A percentile compares a stretch with the other conserved stretches of the same genome.
These are phyloP conservation scores for Evernia prunastri DNA, from an alignment of 495 filamentous ascomycete species.

Conservation along the genomic window DNA sequence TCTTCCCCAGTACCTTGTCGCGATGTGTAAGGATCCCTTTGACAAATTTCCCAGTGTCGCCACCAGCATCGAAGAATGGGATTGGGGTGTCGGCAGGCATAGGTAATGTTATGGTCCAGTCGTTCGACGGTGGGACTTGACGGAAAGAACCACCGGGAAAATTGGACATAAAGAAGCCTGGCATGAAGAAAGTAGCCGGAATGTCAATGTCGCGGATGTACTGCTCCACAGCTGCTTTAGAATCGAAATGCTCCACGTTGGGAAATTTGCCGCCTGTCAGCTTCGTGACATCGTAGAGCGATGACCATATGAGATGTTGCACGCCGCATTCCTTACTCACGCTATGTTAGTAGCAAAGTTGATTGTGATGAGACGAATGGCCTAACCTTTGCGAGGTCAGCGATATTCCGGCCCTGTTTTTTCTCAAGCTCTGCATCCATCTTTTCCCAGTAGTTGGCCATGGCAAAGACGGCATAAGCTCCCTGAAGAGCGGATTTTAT, in stretches of 20 bases:
- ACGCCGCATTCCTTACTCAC: constrained; percentile 34
- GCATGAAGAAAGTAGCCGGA: constrained; percentile 48
- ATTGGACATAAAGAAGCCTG: constrained; percentile 57
- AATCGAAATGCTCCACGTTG: constrained; percentile 57
- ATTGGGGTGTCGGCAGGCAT: constrained; percentile 36
- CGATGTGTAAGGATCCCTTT: constrained; percentile 37
- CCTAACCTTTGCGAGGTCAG: constrained; percentile 44
- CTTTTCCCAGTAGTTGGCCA: constrained; percentile 43
- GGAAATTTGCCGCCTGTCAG: constrained; percentile 40
- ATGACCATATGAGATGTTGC: constrained; percentile 48
- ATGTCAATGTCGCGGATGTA: constrained; percentile 47
- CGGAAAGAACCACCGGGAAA: constrained; percentile 27
- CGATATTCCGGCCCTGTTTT: constrained; percentile 51
- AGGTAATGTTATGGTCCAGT: constrained; percentile 41
- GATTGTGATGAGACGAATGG: background rate
- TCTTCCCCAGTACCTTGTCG: constrained; percentile 23
- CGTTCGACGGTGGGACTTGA: constrained; percentile 27
- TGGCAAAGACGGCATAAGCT: constrained; percentile 45
- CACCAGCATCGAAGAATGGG: constrained; percentile 47
- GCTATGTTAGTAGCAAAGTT: constrained; percentile 1
- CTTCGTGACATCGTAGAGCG: constrained; percentile 27
- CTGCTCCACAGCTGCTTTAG: constrained; percentile 52
- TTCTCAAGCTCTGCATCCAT: constrained; percentile 44
- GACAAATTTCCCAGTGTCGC: constrained; percentile 53
- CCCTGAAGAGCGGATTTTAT: constrained; percentile 42